Evolutionary conservation across 306 rosid species (phyloP).

Genomic region (peach (Prunus persica)): Prunus_persica_NCBIv2 NC_034010.1:24620501-24621000

Average conservation of each 20-base stretch:
- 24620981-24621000: constrained; percentile 74
- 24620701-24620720: too few relatives aligned
- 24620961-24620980: background rate
- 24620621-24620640: too few relatives aligned
- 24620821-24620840: background rate
- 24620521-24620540: too few relatives aligned
- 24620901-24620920: background rate
- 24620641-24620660: too few relatives aligned
- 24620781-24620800: background rate
- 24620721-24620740: background rate
- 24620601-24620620: too few relatives aligned
- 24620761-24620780: background rate
- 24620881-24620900: background rate
- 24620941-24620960: background rate
- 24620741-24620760: background rate
- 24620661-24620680: too few relatives aligned
- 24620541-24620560: too few relatives aligned
- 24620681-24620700: too few relatives aligned
- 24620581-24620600: too few relatives aligned
- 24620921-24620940: background rate
- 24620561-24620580: rapidly evolving
- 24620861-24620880: background rate
- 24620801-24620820: background rate
- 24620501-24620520: too few relatives aligned
- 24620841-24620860: background rate